These are phyloP conservation scores for Bipolaris oryzae DNA, from an alignment of 2,329 filamentous ascomycete species.

Conservation along the genomic window DNA sequence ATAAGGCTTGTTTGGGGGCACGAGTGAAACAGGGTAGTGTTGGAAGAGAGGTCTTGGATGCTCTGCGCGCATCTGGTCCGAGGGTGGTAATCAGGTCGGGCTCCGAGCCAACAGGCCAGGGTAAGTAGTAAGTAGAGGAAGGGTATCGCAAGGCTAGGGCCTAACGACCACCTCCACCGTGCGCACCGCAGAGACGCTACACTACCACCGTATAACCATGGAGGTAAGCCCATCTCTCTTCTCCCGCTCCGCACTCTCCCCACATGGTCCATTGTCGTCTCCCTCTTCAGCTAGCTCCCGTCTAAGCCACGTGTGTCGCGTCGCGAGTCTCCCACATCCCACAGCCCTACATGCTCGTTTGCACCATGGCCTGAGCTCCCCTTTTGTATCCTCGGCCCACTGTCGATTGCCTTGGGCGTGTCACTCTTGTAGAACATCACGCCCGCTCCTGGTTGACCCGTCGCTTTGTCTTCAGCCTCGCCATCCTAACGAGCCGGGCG, in stretches of 20 bases:
- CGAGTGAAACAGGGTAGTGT: not conserved
- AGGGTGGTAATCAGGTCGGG: constrained; percentile 6
- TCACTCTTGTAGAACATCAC: constrained; percentile 49
- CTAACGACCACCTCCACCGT: constrained; percentile 37
- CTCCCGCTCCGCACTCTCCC: constrained; percentile 14
- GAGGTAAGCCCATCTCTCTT: constrained; percentile 38
- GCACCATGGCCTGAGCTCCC: constrained; percentile 38
- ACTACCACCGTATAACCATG: constrained; percentile 37
- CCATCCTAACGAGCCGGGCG: constrained; percentile 15
- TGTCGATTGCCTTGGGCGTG: constrained; percentile 34
- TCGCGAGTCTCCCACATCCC: constrained; percentile 28
- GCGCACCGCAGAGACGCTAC: constrained; percentile 33
- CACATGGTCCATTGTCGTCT: constrained; percentile 16
- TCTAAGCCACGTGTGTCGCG: constrained; percentile 11
- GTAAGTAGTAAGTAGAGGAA: not conserved
- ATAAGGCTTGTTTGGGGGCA: constrained; percentile 5
- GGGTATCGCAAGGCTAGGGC: constrained; percentile 20
- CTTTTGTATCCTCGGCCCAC: constrained; percentile 20
- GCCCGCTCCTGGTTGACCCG: constrained; percentile 28
- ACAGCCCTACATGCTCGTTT: constrained; percentile 37
- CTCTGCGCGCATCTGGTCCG: constrained; percentile 4
- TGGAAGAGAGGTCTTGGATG: not conserved
- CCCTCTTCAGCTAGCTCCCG: constrained; percentile 8
- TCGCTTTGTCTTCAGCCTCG: constrained; percentile 19
- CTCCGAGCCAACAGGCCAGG: constrained; percentile 5